Percentiles rank a stretch among this genome's conserved stretches.
These are phyloP conservation scores for Suillus plorans DNA, from an alignment of 768 basidiomycete genomes.

Conservation along the genomic window DNA sequence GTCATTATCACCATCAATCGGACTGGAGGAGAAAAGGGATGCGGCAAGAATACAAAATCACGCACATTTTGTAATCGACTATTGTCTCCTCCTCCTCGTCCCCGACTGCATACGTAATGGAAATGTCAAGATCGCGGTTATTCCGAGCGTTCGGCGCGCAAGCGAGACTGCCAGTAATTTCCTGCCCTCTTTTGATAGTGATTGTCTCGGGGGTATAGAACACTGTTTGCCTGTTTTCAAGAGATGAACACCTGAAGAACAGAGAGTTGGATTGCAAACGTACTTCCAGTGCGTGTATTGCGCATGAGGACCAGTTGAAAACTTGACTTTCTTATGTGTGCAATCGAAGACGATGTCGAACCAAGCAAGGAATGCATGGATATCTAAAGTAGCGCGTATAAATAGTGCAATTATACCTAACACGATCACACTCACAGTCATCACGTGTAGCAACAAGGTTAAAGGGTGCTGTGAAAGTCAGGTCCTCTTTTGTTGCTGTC, in stretches of 20 bases:
- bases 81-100: slow-evolving; percentile 26
- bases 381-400: slow-evolving; percentile 50
- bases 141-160: slow-evolving; percentile 92
- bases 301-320: slow-evolving; percentile 97
- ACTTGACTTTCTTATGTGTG: slow-evolving; percentile 93
- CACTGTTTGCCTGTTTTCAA: slow-evolving; percentile 76
- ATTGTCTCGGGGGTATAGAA: slow-evolving; percentile 90
- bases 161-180: slow-evolving; percentile 65
- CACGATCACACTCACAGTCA: slow-evolving; percentile 68
- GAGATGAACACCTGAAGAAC: not conserved
- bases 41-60: slow-evolving; percentile 35
- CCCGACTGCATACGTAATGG: slow-evolving; percentile 62
- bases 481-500: slow-evolving; percentile 93
- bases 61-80: slow-evolving; percentile 87
- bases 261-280: slow-evolving; percentile 31
- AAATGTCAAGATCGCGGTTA: slow-evolving; percentile 93
- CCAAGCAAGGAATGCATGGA: slow-evolving; percentile 99
- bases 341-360: slow-evolving; percentile 96
- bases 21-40: slow-evolving; percentile 13
- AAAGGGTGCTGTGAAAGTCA: slow-evolving; percentile 83
- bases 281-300: slow-evolving; percentile 97
- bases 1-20: slow-evolving; percentile 22
- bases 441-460: slow-evolving; percentile 78
- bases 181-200: slow-evolving; percentile 67
- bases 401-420: slow-evolving; percentile 2